Base-by-base conservation (phyloP, 2,329 filamentous ascomycete genomes). In the Pseudogymnoascus destructans region DNA sequence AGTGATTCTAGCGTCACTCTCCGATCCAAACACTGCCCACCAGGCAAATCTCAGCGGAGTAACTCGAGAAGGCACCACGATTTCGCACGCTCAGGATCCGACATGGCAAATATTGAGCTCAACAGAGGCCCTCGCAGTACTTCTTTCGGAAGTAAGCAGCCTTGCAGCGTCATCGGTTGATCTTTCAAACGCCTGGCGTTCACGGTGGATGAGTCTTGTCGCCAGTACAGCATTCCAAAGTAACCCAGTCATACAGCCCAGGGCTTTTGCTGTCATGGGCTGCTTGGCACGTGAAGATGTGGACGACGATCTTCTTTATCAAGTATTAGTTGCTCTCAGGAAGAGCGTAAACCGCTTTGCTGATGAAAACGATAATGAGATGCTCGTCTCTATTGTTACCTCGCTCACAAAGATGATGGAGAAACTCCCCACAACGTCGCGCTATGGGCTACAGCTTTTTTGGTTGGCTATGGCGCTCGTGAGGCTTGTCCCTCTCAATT, bases 171-270 rank as follows among this genome's bases (percentile, higher is more conserved):
- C 82, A 9, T 82, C 82, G 0, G 71, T 81, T 7, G 82, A 86
- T 63, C 74, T 84, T 65, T 79, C 82, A 19, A 87, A 87, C 64
- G 77, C 80, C 13, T 87, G 84, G 84, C 78, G 84, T 23, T 83
- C 84, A 17, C 77, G 84, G 17, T 87, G 84, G 84, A 86, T 87
- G 84, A 85, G 82, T 64, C 72, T 87, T 19, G 82, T 87, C 36
- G 82, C 84, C 13, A 87, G 84, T 66, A 87, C 83, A 8, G 84
- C 84, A 0, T 87, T 87, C 67, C 84, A 87, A 66, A 86, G 83
- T 66, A 87, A 87, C 65, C 84, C 83, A 7, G 82, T 84, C 1
- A 84, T 87, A 59, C 84, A 87, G 63, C 82, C 84, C 5, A 74
- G 81, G 17, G 84, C 84, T 1, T 87, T 87, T 64, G 79, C 82